phyloP scores from a whole-genome alignment of 495 filamentous ascomycete species.

The Neurospora pannonica region DNA sequence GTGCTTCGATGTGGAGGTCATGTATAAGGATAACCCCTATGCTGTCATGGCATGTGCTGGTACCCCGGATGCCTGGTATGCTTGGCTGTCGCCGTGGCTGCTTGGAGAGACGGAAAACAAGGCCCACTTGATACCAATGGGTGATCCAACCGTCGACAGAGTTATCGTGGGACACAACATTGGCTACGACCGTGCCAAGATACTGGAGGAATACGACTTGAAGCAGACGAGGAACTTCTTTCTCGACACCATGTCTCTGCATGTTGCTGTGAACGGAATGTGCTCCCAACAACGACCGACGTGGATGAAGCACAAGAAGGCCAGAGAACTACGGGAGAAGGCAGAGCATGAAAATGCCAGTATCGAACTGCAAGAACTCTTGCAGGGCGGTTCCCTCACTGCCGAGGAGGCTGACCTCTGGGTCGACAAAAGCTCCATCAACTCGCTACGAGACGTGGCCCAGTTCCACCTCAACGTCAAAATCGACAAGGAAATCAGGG shows the following conservation, averaged over 20 bases:
- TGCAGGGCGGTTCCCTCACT: slow-evolving; percentile 54
- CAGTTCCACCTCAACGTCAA: slow-evolving; percentile 89
- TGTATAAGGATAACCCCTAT: slow-evolving; percentile 86
- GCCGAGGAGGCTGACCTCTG: slow-evolving; percentile 92
- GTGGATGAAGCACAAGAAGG: slow-evolving; percentile 94
- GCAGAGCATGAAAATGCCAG: slow-evolving; percentile 61
- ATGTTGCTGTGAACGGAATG: slow-evolving; percentile 98
- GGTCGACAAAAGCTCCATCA: slow-evolving; percentile 89
- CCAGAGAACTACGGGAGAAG: slow-evolving; percentile 72
- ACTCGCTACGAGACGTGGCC: slow-evolving; percentile 90
- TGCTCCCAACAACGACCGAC: slow-evolving; percentile 92
- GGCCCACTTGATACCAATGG: slow-evolving; percentile 77
- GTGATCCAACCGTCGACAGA: slow-evolving; percentile 56
- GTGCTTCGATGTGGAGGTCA: slow-evolving; percentile 92
- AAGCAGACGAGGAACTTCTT: slow-evolving; percentile 77
- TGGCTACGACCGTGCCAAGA: slow-evolving; percentile 84
- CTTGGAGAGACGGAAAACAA: slow-evolving; percentile 69
- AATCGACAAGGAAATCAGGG: slow-evolving; percentile 82
- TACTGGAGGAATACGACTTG: slow-evolving; percentile 82
- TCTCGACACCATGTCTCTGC: slow-evolving; percentile 95
- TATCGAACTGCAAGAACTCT: slow-evolving; percentile 58
- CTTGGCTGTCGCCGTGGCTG: slow-evolving; percentile 94
- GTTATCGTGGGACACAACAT: slow-evolving; percentile 93
- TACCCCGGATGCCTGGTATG: slow-evolving; percentile 85
- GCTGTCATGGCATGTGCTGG: slow-evolving; percentile 95